Percentiles rank a stretch among this genome's conserved stretches.
phyloP scores from a whole-genome alignment of 176 grass and related monocot species.

The Cymbopogon citratus region DNA sequence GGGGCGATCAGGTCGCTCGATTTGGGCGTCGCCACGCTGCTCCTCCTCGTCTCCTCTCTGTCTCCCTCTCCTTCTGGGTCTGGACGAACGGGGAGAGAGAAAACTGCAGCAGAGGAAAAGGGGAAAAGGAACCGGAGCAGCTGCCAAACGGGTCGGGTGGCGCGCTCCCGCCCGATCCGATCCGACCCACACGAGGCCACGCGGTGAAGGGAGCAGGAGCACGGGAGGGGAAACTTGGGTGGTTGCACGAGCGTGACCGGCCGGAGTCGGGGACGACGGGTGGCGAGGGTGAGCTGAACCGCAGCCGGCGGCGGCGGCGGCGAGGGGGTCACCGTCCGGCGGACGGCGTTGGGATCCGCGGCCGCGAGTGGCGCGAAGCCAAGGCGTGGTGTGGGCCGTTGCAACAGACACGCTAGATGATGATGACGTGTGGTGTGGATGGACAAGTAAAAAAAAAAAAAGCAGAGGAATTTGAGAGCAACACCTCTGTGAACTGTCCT shows the following conservation, averaged over 20 bases:
- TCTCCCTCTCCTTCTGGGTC: background rate
- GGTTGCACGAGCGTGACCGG: background rate
- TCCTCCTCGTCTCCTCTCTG: background rate
- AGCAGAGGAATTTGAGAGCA: background rate
- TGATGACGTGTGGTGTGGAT: background rate
- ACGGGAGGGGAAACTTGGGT: background rate
- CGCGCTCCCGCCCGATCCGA: background rate
- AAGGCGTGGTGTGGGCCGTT: background rate
- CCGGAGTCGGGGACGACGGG: background rate
- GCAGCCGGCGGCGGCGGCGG: background rate
- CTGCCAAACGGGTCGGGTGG: slow-evolving; percentile 19
- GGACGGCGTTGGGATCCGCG: background rate
- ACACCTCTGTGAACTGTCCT: fast-evolving
- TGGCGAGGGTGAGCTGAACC: too few relatives aligned
- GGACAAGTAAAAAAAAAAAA: background rate
- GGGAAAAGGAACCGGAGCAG: background rate
- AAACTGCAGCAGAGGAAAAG: slow-evolving; percentile 24
- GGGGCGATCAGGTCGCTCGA: slow-evolving; percentile 17
- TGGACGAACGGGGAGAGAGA: background rate
- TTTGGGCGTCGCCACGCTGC: slow-evolving; percentile 38
- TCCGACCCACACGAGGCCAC: background rate
- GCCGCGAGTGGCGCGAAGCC: background rate
- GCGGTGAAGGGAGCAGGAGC: background rate
- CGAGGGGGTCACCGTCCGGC: background rate
- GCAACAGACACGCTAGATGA: slow-evolving; percentile 17